A percentile compares a stretch with the other conserved stretches of the same genome.
These are phyloP conservation scores for Quercus ilex DNA, from an alignment of 306 rosid species.

Conservation along the genomic window DNA sequence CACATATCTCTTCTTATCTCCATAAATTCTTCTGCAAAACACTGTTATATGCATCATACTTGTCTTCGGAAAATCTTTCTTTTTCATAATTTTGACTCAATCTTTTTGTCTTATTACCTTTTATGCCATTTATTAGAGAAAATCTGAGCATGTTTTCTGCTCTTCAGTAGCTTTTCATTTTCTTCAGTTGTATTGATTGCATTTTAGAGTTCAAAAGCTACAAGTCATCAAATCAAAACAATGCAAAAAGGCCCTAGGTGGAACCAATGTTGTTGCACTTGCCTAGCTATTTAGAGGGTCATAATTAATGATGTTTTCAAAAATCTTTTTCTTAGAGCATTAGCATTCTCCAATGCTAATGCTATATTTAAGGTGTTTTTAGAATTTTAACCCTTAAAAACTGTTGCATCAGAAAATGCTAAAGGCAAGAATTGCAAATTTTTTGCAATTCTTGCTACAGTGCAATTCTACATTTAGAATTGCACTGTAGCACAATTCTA, in stretches of 20 bases:
- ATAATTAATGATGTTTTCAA: neutral
- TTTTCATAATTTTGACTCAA: conserved; percentile 34
- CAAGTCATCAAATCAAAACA: no score
- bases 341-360: no score
- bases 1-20: conserved; percentile 42
- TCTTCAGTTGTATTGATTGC: conserved; percentile 20
- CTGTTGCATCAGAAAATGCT: no score
- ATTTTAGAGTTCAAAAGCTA: neutral
- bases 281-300: conserved; percentile 45
- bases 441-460: no score
- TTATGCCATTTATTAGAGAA: conserved; percentile 27
- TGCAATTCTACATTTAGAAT: no score
- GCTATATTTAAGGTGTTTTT: no score
- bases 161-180: neutral
- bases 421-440: no score
- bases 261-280: conserved; percentile 36
- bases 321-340: no score
- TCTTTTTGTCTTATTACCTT: conserved; percentile 44
- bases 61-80: conserved; percentile 29
- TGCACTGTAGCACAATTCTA: no score
- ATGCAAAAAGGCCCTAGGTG: no score
- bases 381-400: no score
- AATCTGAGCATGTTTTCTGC: conserved; percentile 21
- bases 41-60: conserved; percentile 32
- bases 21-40: conserved; percentile 54